phyloP scores from a whole-genome alignment of 352 stramenopile genomes.

The Pythium dissimile region DNA sequence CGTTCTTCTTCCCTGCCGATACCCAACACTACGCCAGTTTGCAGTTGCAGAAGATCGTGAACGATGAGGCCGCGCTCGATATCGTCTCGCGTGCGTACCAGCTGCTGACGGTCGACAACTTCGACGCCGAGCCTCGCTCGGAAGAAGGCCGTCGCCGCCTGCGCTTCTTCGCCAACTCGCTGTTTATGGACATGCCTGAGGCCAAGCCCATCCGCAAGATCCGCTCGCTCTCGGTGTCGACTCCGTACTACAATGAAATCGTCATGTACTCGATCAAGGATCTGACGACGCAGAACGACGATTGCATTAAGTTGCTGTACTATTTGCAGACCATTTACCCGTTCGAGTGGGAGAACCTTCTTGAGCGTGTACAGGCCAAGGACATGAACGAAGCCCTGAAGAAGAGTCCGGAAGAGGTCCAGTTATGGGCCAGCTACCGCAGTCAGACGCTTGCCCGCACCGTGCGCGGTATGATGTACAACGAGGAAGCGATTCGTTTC shows the following conservation, averaged over 20 bases:
- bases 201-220: conserved; percentile 85
- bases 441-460: conserved; percentile 83
- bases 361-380: conserved; percentile 72
- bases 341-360: conserved; percentile 83
- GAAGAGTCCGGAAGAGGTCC: conserved; percentile 75
- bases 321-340: conserved; percentile 92
- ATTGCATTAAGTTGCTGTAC: conserved; percentile 95
- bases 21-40: conserved; percentile 79
- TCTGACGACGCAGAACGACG: conserved; percentile 77
- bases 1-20: conserved; percentile 86
- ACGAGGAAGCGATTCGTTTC: conserved; percentile 83
- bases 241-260: conserved; percentile 90
- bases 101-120: conserved; percentile 86
- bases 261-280: conserved; percentile 90
- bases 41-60: conserved; percentile 77
- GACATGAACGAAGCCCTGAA: conserved; percentile 85
- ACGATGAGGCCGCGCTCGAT: conserved; percentile 76
- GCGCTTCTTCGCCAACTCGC: conserved; percentile 85
- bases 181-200: conserved; percentile 90
- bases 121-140: conserved; percentile 83
- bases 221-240: conserved; percentile 76
- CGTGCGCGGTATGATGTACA: conserved; percentile 87
- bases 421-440: conserved; percentile 82
- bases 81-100: conserved; percentile 85
- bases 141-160: conserved; percentile 82